phyloP scores from a whole-genome alignment of 257 asterid genomes.

The Nicotiana sylvestris region DNA sequence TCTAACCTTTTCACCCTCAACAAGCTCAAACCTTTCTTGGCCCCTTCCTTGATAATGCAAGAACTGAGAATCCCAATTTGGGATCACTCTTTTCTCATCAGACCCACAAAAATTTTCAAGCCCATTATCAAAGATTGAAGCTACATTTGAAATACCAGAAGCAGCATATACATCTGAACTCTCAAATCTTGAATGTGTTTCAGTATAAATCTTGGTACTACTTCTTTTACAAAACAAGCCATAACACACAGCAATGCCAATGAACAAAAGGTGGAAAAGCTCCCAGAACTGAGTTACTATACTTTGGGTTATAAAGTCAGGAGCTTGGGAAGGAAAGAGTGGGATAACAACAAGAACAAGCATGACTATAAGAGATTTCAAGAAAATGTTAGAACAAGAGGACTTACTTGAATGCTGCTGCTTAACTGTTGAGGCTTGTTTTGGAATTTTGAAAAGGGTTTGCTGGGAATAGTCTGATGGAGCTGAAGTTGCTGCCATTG shows the following conservation, averaged over 20 bases:
- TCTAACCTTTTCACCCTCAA: conserved; percentile 29
- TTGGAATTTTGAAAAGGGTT: conserved; percentile 26
- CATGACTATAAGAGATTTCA: conserved; percentile 41
- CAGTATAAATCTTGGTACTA: conserved; percentile 6
- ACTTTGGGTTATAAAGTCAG: conserved; percentile 44
- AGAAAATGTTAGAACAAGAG: conserved; percentile 36
- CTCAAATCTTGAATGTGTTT: conserved; percentile 28
- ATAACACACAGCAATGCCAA: conserved; percentile 74
- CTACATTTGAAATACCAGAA: conserved; percentile 48
- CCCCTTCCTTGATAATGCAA: conserved; percentile 12
- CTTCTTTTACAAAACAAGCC: conserved; percentile 64
- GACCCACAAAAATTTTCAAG: conserved; percentile 39
- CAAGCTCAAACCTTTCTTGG: conserved; percentile 21
- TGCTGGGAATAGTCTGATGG: conserved; percentile 28
- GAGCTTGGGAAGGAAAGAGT: conserved; percentile 70
- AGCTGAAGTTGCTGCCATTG: conserved; percentile 27
- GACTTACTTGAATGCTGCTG: conserved; percentile 34
- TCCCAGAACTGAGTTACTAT: conserved; percentile 59
- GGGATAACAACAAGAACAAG: conserved; percentile 52
- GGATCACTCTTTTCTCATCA: conserved; percentile 34
- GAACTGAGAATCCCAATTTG: conserved; percentile 24
- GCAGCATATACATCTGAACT: conserved; percentile 24
- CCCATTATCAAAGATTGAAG: conserved; percentile 60
- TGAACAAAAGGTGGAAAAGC: conserved; percentile 64
- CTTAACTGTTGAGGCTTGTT: conserved; percentile 16